phyloP scores from a whole-genome alignment of 176 grass and related monocot species.

The Aegilops tauschii region DNA sequence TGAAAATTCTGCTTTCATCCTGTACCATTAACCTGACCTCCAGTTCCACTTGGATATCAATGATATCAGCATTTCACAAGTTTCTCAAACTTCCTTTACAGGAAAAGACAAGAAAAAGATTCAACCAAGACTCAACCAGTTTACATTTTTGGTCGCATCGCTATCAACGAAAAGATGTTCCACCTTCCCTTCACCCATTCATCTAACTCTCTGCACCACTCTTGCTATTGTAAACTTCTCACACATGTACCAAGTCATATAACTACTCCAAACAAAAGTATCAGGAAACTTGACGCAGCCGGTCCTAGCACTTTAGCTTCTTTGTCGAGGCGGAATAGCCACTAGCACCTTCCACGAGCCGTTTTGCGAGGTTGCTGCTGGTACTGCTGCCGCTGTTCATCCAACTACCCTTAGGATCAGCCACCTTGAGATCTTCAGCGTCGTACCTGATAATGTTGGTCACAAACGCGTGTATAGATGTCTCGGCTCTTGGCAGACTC shows the following conservation, averaged over 20 bases:
- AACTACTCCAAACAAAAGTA: neutral
- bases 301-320: conserved; percentile 32
- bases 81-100: neutral
- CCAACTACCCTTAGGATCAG: neutral
- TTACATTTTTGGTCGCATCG: neutral
- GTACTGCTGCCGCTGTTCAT: neutral
- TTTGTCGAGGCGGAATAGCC: conserved; percentile 7
- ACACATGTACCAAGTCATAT: neutral
- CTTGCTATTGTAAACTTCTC: neutral
- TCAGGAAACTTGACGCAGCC: neutral
- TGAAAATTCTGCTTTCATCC: too few species aligned
- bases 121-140: neutral
- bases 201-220: neutral
- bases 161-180: neutral
- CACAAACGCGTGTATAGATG: conserved; percentile 51
- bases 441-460: conserved; percentile 59
- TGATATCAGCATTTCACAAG: neutral
- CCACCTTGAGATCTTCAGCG: conserved; percentile 23
- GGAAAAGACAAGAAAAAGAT: neutral
- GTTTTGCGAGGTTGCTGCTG: conserved; percentile 23
- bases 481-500: conserved; percentile 51
- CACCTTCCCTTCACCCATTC: too few species aligned
- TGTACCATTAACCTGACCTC: too few species aligned
- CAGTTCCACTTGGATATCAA: neutral
- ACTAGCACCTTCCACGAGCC: conserved; percentile 18